These are phyloP conservation scores for Dysphania ambrosioides DNA, from an alignment of 148 eudicot genomes.

Conservation along the genomic window DNA sequence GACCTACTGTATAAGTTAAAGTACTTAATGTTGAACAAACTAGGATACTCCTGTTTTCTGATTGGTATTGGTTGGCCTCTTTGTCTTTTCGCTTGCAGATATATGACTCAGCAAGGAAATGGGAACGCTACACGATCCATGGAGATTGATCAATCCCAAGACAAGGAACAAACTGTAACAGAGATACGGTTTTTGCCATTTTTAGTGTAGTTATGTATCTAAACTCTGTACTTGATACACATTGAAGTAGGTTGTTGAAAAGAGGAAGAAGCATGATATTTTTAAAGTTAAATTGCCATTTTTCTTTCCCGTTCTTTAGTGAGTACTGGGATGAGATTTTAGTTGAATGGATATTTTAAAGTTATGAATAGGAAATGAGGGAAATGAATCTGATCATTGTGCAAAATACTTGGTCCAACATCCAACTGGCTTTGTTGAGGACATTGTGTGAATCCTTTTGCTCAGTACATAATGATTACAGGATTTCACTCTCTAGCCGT, in stretches of 20 bases:
- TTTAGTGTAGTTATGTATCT: constrained; percentile 11
- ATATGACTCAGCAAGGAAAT: constrained; percentile 85
- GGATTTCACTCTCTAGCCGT: no score
- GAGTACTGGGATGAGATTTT: neutral
- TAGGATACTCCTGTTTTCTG: constrained; percentile 6
- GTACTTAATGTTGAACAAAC: neutral
- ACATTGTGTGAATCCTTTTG: no score
- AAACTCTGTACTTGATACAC: no score
- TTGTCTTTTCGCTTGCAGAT: constrained; percentile 45
- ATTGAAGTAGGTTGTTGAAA: no score
- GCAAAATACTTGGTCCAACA: neutral
- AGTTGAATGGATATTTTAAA: neutral
- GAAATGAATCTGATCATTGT: neutral
- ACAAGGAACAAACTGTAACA: neutral
- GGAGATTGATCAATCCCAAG: constrained; percentile 53
- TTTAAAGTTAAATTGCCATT: neutral
- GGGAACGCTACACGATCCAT: constrained; percentile 98
- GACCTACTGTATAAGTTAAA: no score
- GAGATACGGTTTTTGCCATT: neutral
- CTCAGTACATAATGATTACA: no score
- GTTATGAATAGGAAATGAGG: neutral
- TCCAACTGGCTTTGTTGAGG: no score
- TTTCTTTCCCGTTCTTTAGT: neutral
- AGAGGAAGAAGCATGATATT: neutral
- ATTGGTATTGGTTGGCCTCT: neutral